phyloP scores from a whole-genome alignment of 768 basidiomycete genomes.

The Dacryopinax primogenitus region DNA sequence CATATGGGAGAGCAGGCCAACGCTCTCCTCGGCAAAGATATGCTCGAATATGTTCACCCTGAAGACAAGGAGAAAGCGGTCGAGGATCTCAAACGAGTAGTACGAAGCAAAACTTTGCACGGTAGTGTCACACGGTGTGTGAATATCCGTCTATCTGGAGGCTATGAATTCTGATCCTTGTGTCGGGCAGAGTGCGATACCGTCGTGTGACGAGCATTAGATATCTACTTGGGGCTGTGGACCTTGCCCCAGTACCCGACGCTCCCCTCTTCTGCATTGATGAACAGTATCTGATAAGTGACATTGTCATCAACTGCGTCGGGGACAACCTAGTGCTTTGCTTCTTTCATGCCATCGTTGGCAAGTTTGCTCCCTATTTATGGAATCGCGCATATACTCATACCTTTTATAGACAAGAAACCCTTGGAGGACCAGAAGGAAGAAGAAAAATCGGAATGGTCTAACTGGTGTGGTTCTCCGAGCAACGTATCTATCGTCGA shows the following conservation, averaged over 20 bases:
- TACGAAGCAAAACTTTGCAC: conserved; percentile 61
- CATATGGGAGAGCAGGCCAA: conserved; percentile 63
- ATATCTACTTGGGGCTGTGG: conserved; percentile 50
- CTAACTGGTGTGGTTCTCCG: conserved; percentile 81
- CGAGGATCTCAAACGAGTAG: conserved; percentile 57
- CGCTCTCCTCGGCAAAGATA: conserved; percentile 53
- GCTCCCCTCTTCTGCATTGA: conserved; percentile 59
- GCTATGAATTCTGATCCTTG: not conserved
- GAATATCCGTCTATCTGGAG: conserved; percentile 7
- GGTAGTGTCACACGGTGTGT: conserved; percentile 68
- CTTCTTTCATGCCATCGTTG: conserved; percentile 73
- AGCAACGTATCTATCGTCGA: conserved; percentile 8
- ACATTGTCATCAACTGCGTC: conserved; percentile 83
- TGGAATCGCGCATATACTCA: conserved; percentile 3
- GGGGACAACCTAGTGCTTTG: conserved; percentile 77
- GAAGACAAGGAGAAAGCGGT: conserved; percentile 67
- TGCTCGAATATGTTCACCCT: conserved; percentile 71
- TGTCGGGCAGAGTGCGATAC: conserved; percentile 51
- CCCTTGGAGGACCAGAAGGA: conserved; percentile 62
- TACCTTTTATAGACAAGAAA: conserved; percentile 19
- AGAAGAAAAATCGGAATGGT: conserved; percentile 57
- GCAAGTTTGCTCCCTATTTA: conserved; percentile 31
- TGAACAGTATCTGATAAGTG: conserved; percentile 68
- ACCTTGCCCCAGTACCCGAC: conserved; percentile 43
- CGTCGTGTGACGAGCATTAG: conserved; percentile 64